A percentile compares a stretch with the other conserved stretches of the same genome.
Conservation (phyloP, 257 asterid genomes). For the Solanum megistacrolobum region DNA sequence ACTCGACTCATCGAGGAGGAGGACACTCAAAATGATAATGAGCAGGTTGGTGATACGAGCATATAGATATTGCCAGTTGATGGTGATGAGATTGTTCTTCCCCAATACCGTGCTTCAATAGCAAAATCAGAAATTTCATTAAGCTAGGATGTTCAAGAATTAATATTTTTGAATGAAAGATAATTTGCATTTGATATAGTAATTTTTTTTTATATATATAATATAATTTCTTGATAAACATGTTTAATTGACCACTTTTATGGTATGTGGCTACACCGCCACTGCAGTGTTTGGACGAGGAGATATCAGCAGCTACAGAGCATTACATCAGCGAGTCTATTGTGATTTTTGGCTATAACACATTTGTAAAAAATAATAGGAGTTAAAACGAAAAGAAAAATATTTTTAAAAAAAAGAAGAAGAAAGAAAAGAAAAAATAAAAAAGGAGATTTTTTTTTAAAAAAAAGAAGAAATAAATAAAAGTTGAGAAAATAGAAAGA, state of each 20-base stretch:
- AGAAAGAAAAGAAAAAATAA: background rate
- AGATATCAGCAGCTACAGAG: background rate
- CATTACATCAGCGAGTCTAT: background rate
- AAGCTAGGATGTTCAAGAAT: no score
- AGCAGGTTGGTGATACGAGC: background rate
- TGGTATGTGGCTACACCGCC: background rate
- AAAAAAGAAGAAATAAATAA: no score
- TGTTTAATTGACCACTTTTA: background rate
- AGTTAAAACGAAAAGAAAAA: background rate
- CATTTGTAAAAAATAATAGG: background rate
- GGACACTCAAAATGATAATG: no score
- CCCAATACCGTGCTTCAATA: background rate
- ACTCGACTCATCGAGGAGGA: no score
- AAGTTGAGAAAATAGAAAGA: background rate
- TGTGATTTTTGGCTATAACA: background rate
- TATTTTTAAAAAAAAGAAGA: no score
- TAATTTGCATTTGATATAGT: no score
- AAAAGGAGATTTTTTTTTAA: background rate
- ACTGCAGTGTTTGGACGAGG: background rate
- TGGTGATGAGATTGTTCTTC: background rate
- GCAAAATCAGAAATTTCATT: no score
- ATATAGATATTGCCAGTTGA: background rate
- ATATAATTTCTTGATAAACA: no score
- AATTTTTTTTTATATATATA: no score
- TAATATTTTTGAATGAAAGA: no score